Conservation (phyloP, 441 rosid species). For the Francoa sonchifolia region DNA sequence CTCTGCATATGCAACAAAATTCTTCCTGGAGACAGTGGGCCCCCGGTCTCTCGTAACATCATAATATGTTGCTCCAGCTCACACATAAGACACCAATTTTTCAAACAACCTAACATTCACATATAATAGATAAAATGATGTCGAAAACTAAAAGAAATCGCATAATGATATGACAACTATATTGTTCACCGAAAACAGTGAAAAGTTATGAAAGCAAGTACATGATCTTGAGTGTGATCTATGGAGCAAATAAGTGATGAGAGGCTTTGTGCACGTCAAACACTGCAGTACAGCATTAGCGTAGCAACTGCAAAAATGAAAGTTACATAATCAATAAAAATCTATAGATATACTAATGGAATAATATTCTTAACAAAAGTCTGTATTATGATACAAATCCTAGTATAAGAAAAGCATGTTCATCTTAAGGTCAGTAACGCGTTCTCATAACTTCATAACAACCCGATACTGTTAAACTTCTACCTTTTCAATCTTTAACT, state of each 20-base stretch:
- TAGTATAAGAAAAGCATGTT: neutral
- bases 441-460: too few species aligned
- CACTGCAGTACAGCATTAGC: constrained; percentile 90
- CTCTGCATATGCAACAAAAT: constrained; percentile 55
- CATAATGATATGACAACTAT: too few species aligned
- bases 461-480: too few species aligned
- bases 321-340: neutral
- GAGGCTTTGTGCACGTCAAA: constrained; percentile 73
- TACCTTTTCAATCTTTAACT: constrained; percentile 1
- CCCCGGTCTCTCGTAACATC: constrained; percentile 57
- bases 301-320: constrained; percentile 54
- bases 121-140: neutral
- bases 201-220: constrained; percentile 18
- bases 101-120: constrained; percentile 42
- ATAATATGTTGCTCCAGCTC: constrained; percentile 71
- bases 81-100: constrained; percentile 80
- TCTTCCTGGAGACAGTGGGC: constrained; percentile 58
- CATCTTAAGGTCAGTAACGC: too few species aligned
- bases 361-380: neutral
- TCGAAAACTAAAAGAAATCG: too few species aligned
- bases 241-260: constrained; percentile 50
- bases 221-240: constrained; percentile 72
- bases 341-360: neutral
- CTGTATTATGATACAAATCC: neutral
- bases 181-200: neutral